Evolutionary conservation across 805 yeast species (phyloP).

Genomic region (Suhomyces kilbournensis): DNA sequence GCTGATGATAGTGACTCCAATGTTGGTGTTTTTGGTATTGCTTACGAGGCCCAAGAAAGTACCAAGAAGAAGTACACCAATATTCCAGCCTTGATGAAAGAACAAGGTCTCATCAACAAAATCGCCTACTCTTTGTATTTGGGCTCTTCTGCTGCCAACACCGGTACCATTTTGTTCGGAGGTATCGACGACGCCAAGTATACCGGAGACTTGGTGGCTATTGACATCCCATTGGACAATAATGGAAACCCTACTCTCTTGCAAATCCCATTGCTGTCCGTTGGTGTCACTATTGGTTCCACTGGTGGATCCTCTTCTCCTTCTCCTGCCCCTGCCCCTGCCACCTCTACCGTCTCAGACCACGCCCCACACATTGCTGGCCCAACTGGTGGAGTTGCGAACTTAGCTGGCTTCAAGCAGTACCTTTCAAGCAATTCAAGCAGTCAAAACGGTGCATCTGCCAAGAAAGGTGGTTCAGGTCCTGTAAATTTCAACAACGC

Average conservation of each 20-base stretch:
- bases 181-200: constrained; percentile 67
- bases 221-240: constrained; percentile 20
- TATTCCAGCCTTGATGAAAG: constrained; percentile 59
- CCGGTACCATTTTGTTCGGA: constrained; percentile 67
- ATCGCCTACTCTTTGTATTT: constrained; percentile 63
- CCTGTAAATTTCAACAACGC: constrained; percentile 11
- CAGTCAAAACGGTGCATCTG: background rate
- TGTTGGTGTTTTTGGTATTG: constrained; percentile 21
- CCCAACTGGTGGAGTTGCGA: background rate
- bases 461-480: background rate
- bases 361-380: constrained; percentile 2
- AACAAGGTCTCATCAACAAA: constrained; percentile 53
- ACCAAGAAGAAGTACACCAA: constrained; percentile 52
- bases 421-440: background rate
- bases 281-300: constrained; percentile 11
- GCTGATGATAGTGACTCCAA: constrained; percentile 12
- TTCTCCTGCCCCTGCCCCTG: background rate
- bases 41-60: constrained; percentile 12
- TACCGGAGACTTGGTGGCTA: constrained; percentile 40
- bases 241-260: constrained; percentile 14
- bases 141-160: constrained; percentile 36
- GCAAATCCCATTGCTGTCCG: constrained; percentile 18
- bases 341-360: background rate
- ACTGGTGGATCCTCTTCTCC: background rate
- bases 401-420: background rate